Evolutionary conservation across 345 rosid species (phyloP).

Genomic region (Rhizophora apiculata): DNA sequence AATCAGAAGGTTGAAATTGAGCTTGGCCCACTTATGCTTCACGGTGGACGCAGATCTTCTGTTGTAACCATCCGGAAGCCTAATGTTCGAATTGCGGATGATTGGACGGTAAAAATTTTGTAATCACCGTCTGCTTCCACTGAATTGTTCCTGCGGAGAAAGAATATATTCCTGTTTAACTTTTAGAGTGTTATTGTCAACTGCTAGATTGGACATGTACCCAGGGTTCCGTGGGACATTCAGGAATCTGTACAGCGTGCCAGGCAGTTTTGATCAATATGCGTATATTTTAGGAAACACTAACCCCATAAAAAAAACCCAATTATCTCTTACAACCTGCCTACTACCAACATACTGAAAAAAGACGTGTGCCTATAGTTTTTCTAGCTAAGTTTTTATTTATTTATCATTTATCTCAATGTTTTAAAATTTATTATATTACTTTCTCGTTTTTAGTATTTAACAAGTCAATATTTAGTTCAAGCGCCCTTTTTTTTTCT

Average conservation of each 20-base stretch:
- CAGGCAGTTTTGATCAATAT: background rate
- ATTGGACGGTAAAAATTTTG: conserved; percentile 75
- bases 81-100: conserved; percentile 62
- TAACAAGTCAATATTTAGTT: too few species aligned
- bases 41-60: conserved; percentile 38
- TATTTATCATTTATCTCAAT: too few species aligned
- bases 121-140: conserved; percentile 25
- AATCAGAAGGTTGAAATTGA: conserved; percentile 58
- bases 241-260: background rate
- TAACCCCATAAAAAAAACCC: too few species aligned
- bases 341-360: too few species aligned
- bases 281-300: too few species aligned
- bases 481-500: too few species aligned
- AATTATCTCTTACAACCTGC: too few species aligned
- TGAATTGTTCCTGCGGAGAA: background rate
- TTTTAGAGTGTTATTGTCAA: background rate
- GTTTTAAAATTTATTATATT: too few species aligned
- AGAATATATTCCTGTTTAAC: background rate
- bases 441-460: too few species aligned
- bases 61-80: conserved; percentile 79
- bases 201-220: conserved; percentile 4
- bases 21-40: conserved; percentile 58
- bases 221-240: background rate
- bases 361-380: too few species aligned
- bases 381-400: too few species aligned